Conservation (phyloP, 768 basidiomycete species). For the Chiua virens region DNA sequence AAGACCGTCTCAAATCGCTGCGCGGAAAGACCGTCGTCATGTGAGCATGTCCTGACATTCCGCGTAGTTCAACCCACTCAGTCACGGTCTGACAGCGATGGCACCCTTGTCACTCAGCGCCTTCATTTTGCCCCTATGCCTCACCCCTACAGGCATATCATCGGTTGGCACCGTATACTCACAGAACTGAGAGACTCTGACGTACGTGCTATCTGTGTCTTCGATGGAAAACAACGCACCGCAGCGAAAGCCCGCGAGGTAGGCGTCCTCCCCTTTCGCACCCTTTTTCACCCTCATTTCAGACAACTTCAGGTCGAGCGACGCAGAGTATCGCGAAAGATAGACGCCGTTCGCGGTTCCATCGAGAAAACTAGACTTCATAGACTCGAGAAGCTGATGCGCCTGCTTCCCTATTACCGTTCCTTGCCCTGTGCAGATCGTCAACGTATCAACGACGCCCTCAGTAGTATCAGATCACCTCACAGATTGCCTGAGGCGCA, state of each 20-base stretch:
- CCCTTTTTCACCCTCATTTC: slow-evolving; percentile 1
- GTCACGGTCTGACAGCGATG: slow-evolving; percentile 55
- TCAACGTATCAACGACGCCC: slow-evolving; percentile 28
- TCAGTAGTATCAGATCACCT: slow-evolving; percentile 13
- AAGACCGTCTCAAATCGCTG: slow-evolving; percentile 60
- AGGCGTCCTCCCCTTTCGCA: slow-evolving; percentile 15
- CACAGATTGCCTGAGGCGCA: slow-evolving; percentile 7
- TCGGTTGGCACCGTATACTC: slow-evolving; percentile 75
- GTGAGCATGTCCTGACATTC: slow-evolving; percentile 40
- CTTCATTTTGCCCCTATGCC: slow-evolving; percentile 70
- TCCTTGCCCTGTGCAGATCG: slow-evolving; percentile 31
- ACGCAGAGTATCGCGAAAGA: slow-evolving; percentile 48
- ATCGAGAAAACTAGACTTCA: slow-evolving; percentile 59
- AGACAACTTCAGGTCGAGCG: slow-evolving; percentile 47
- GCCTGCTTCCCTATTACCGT: slow-evolving; percentile 39
- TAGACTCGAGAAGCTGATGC: slow-evolving; percentile 48
- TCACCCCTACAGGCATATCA: slow-evolving; percentile 65
- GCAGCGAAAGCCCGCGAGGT: slow-evolving; percentile 74
- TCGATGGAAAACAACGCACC: slow-evolving; percentile 71
- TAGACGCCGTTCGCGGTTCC: slow-evolving; percentile 50
- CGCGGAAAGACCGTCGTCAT: slow-evolving; percentile 71
- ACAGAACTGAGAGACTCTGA: slow-evolving; percentile 57
- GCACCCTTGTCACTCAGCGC: slow-evolving; percentile 81
- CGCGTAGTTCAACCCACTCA: not conserved
- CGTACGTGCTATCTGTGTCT: slow-evolving; percentile 71